Evolutionary conservation across 2,329 filamentous ascomycete genomes (phyloP).

Genomic region (Emmonsia crescens): DNA sequence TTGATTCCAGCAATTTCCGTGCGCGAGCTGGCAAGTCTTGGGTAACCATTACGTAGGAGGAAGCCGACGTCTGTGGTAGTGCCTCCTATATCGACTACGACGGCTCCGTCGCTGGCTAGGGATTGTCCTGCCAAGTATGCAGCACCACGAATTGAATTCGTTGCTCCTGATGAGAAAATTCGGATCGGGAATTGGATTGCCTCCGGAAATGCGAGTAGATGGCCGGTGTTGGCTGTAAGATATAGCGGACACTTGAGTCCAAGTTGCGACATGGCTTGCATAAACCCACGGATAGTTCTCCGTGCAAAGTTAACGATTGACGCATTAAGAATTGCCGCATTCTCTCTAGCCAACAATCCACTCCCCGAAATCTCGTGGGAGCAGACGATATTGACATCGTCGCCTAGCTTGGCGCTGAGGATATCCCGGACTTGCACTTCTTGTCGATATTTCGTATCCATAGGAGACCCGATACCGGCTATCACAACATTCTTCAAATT

Average conservation of each 20-base stretch:
- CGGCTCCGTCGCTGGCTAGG: conserved; percentile 17
- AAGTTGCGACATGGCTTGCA: conserved; percentile 41
- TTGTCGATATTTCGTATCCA: conserved; percentile 7
- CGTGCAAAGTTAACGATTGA: conserved; percentile 49
- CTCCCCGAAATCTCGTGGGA: conserved; percentile 19
- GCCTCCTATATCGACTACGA: conserved; percentile 54
- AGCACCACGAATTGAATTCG: conserved; percentile 53
- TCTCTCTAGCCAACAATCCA: conserved; percentile 48
- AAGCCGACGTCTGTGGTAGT: conserved; percentile 56
- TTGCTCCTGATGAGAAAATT: conserved; percentile 53
- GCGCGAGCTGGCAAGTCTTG: conserved; percentile 51
- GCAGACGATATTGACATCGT: conserved; percentile 6
- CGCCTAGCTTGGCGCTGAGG: conserved; percentile 1
- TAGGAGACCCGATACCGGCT: conserved; percentile 8
- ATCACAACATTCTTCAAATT: conserved; percentile 7
- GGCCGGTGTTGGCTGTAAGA: conserved; percentile 55
- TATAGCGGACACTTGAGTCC: conserved; percentile 46
- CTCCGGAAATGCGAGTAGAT: conserved; percentile 43
- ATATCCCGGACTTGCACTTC: conserved; percentile 5
- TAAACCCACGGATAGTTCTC: conserved; percentile 47
- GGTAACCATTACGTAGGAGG: conserved; percentile 51
- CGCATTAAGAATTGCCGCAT: conserved; percentile 54
- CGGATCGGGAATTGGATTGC: conserved; percentile 49
- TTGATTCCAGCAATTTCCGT: conserved; percentile 52
- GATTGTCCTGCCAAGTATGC: conserved; percentile 43